Conservation (phyloP, 2,329 filamentous ascomycete genomes). For the Xylaria sp. region DNA sequence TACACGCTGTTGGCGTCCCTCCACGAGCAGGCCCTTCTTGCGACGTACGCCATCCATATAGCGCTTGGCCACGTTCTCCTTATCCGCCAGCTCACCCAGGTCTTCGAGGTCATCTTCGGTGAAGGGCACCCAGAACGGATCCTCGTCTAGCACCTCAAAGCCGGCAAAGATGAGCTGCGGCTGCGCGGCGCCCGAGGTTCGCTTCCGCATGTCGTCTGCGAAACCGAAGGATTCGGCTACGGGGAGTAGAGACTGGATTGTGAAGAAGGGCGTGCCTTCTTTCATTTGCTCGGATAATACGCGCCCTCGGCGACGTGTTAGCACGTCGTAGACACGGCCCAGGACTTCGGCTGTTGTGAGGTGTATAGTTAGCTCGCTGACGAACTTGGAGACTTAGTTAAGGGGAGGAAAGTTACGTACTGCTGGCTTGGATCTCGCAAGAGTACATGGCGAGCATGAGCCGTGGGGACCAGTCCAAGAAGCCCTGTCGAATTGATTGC, state of each 20-base stretch:
- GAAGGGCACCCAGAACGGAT: slow-evolving; percentile 97
- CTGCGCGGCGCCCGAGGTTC: slow-evolving; percentile 87
- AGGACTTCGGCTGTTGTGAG: slow-evolving; percentile 79
- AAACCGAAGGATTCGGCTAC: slow-evolving; percentile 97
- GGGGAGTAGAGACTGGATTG: slow-evolving; percentile 85
- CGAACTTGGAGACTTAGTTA: too few species aligned
- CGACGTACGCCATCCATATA: slow-evolving; percentile 92
- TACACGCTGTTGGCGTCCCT: slow-evolving; percentile 77
- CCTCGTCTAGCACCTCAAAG: slow-evolving; percentile 91
- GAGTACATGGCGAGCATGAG: slow-evolving; percentile 97
- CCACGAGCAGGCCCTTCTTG: slow-evolving; percentile 88
- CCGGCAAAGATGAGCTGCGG: slow-evolving; percentile 94
- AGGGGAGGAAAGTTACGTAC: slow-evolving; percentile 56
- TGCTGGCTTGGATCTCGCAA: slow-evolving; percentile 95
- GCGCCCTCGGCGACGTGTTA: slow-evolving; percentile 89
- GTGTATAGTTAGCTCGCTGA: slow-evolving; percentile 24
- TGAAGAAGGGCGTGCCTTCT: slow-evolving; percentile 96
- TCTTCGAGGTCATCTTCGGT: slow-evolving; percentile 98
- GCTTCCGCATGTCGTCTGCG: slow-evolving; percentile 93
- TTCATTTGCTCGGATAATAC: slow-evolving; percentile 93
- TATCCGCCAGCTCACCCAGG: slow-evolving; percentile 90
- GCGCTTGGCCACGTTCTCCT: slow-evolving; percentile 93
- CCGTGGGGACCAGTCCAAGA: slow-evolving; percentile 96
- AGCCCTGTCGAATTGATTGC: slow-evolving; percentile 82
- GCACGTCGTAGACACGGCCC: slow-evolving; percentile 94